Percentiles rank a stretch among this genome's conserved stretches.
Conservation (phyloP, 768 basidiomycete genomes). For the Lyophyllum semitale region DNA sequence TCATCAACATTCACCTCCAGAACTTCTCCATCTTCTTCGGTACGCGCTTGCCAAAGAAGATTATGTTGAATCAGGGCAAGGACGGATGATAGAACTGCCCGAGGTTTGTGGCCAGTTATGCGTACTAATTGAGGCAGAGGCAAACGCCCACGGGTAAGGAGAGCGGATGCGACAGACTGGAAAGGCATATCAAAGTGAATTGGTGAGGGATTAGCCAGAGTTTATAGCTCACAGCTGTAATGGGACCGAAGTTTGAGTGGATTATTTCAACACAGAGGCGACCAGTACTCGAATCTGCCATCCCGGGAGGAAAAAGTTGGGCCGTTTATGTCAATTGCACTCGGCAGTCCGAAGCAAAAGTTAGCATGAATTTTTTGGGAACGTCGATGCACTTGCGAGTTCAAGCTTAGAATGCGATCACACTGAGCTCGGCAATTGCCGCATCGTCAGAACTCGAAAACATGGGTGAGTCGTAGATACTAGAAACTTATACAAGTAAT, state of each 20-base stretch:
- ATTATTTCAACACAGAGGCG: conserved; percentile 60
- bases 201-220: not conserved
- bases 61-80: conserved; percentile 90
- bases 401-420: no score
- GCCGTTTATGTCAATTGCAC: not conserved
- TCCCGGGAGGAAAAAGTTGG: conserved; percentile 19
- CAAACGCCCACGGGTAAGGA: conserved; percentile 86
- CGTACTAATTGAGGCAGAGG: conserved; percentile 68
- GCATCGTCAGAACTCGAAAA: not conserved
- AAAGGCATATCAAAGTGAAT: not conserved
- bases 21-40: conserved; percentile 72
- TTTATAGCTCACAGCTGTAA: conserved; percentile 55
- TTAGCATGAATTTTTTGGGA: no score
- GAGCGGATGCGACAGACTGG: conserved; percentile 71
- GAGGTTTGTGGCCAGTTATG: conserved; percentile 66
- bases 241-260: conserved; percentile 57
- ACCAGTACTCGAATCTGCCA: conserved; percentile 60
- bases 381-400: no score
- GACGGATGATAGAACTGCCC: conserved; percentile 67
- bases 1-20: conserved; percentile 84
- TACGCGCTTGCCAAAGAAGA: conserved; percentile 80
- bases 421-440: not conserved
- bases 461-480: not conserved
- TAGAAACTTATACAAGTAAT: not conserved
- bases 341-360: no score